Evolutionary conservation across 768 basidiomycete genomes (phyloP).

Genomic region (Termitomyces titanicus): DNA sequence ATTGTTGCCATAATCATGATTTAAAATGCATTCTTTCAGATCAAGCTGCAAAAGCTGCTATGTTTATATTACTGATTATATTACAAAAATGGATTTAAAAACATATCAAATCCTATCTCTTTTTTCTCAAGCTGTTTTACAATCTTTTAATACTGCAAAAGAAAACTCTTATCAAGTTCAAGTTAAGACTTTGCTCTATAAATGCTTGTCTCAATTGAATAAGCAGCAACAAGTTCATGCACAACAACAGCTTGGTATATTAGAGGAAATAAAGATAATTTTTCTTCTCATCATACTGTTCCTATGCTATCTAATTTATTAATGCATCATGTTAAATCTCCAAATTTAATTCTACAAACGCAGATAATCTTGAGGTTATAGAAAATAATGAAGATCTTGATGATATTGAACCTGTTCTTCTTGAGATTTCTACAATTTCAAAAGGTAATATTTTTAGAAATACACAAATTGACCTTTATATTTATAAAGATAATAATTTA

Average conservation of each 20-base stretch:
- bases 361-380: too few species aligned
- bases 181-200: conserved; percentile 23
- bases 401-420: neutral
- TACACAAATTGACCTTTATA: conserved; percentile 26
- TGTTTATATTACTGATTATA: conserved; percentile 35
- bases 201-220: conserved; percentile 26
- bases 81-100: conserved; percentile 28
- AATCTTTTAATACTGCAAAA: neutral
- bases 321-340: conserved; percentile 2
- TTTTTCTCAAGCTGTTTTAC: conserved; percentile 20
- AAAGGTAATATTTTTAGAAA: conserved; percentile 8
- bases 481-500: conserved; percentile 7
- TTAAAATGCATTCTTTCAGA: conserved; percentile 31
- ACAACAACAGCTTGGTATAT: conserved; percentile 31
- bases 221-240: conserved; percentile 30
- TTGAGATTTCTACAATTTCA: neutral
- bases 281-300: conserved; percentile 24
- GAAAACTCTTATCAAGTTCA: neutral
- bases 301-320: conserved; percentile 21
- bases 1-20: conserved; percentile 31
- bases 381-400: neutral
- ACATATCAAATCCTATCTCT: conserved; percentile 23
- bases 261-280: conserved; percentile 17
- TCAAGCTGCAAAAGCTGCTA: conserved; percentile 27
- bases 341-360: too few species aligned